These are phyloP conservation scores for Pythium aquatile DNA, from an alignment of 352 stramenopile species.

Conservation along the genomic window DNA sequence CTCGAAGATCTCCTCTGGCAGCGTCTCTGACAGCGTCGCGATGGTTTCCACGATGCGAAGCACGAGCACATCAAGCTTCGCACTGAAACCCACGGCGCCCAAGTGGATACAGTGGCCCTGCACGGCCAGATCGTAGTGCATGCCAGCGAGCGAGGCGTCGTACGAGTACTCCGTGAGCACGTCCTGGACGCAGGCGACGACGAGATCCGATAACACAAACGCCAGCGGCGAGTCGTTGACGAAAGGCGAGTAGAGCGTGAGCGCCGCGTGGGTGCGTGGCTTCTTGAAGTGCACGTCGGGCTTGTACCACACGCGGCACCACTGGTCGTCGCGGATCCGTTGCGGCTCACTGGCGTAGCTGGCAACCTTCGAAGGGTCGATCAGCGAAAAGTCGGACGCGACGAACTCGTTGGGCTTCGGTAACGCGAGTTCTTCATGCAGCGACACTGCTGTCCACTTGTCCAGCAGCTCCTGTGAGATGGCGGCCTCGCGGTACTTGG, in stretches of 20 bases:
- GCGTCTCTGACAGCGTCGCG: slow-evolving; percentile 28
- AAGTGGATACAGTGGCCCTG: slow-evolving; percentile 43
- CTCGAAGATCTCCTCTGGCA: slow-evolving; percentile 39
- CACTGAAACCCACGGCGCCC: slow-evolving; percentile 45
- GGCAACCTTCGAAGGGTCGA: slow-evolving; percentile 22
- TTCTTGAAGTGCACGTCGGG: slow-evolving; percentile 58
- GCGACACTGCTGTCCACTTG: slow-evolving; percentile 19
- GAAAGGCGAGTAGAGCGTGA: slow-evolving; percentile 35
- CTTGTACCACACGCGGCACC: slow-evolving; percentile 46
- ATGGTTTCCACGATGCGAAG: slow-evolving; percentile 41
- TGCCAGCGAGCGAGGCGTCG: slow-evolving; percentile 28
- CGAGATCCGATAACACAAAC: slow-evolving; percentile 41
- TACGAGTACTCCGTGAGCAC: slow-evolving; percentile 41
- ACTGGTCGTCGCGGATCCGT: slow-evolving; percentile 27
- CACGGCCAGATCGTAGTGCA: slow-evolving; percentile 37
- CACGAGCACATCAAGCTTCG: slow-evolving; percentile 40
- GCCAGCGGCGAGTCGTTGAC: slow-evolving; percentile 34
- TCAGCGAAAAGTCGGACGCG: slow-evolving; percentile 27
- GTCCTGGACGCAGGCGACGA: slow-evolving; percentile 38
- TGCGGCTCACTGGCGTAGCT: slow-evolving; percentile 12
- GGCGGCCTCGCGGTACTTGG: slow-evolving; percentile 35
- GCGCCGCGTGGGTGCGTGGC: slow-evolving; percentile 65
- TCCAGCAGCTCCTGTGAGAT: slow-evolving; percentile 30
- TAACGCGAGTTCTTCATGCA: slow-evolving; percentile 41
- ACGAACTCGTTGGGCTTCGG: slow-evolving; percentile 41